Base-by-base conservation (phyloP, 305 asterid species). In the Solanum hybrid region DNA sequence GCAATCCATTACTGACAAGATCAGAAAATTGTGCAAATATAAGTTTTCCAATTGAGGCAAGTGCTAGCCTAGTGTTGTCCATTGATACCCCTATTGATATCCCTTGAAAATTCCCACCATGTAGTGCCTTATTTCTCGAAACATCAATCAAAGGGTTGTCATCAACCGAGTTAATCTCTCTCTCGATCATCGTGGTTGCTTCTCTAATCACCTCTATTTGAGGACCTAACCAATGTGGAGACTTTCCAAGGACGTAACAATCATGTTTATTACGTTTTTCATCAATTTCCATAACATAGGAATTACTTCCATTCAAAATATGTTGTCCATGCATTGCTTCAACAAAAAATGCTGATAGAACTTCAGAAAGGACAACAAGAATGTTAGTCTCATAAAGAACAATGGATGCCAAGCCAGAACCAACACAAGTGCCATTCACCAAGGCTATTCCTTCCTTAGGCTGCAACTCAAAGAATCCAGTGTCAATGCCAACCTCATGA, bases 291-390 rank as follows among this genome's bases (percentile, higher is more conserved):
- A 93, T 92, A 2, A 94, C 80, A 38, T 90, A 92, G 0, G 94
- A 92, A 46, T 16, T 46, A 14, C 96, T 93, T 10, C 96, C 94
- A 34, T 92, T 94, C 5, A 95, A 90, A 31, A 93, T 89, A 90
- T 95, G 96, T 77, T 94, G 97, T 0, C 95, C 95, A 11, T 90
- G 94, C 96, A 95, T 95, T 1, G 93, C 96, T 31, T 95, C 96
- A 5, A 95, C 94, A 13, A 93, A 95, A 24, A 93, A 13, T 1
- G 93, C 95, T 0, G 96, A 93, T 2, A 92, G n/a, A 60, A 94
- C 96, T 80, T 94, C 94, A 0, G 96, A 89, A 6, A 94, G 36
- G 20, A 95, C 85, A 1, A 90, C 93, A 3, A 95, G 93, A 17
- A 94, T 85, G 79, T 95, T 95, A 40, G 95, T 89, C 29, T 94